These are phyloP conservation scores for Cyclocybe aegerita DNA, from an alignment of 768 basidiomycete genomes.

Conservation along the genomic window DNA sequence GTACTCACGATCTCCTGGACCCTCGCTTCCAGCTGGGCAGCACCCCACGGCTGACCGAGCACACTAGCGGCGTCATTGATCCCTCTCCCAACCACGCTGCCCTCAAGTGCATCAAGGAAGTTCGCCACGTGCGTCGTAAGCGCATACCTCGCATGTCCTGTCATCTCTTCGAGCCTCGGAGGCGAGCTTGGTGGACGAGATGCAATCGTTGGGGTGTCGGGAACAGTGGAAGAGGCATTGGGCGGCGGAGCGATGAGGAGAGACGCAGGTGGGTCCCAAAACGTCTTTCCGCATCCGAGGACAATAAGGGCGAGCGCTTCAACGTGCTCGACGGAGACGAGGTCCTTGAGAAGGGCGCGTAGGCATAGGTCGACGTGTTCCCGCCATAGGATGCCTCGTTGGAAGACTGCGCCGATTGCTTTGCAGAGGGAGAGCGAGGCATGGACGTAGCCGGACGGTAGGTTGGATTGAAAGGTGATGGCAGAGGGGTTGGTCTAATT, in stretches of 20 bases:
- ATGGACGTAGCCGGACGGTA: conserved; percentile 12
- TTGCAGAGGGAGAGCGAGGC: conserved; percentile 18
- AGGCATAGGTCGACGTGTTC: conserved; percentile 19
- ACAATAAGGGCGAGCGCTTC: conserved; percentile 17
- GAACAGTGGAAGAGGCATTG: neutral
- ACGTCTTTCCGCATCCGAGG: conserved; percentile 15
- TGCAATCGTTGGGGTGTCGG: neutral
- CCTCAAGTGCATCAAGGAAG: conserved; percentile 12
- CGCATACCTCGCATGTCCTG: neutral
- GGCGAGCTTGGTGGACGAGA: neutral
- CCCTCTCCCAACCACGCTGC: conserved; percentile 3
- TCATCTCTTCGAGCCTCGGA: neutral
- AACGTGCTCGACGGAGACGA: conserved; percentile 21
- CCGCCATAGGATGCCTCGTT: conserved; percentile 8
- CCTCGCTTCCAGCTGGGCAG: conserved; percentile 2
- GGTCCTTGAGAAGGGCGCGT: conserved; percentile 15
- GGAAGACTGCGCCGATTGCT: conserved; percentile 16
- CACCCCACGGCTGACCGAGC: conserved; percentile 9
- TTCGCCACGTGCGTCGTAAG: conserved; percentile 7
- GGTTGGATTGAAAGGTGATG: conserved; percentile 6
- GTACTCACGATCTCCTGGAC: conserved; percentile 8
- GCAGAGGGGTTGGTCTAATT: conserved; percentile 5
- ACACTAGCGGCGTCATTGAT: conserved; percentile 11
- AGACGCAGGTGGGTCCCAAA: conserved; percentile 11
- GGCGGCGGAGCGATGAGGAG: neutral